Evolutionary conservation across 345 rosid species (phyloP), one percentile per base, ranked within the genome.

Genomic region (Salix koriyanagi): DNA sequence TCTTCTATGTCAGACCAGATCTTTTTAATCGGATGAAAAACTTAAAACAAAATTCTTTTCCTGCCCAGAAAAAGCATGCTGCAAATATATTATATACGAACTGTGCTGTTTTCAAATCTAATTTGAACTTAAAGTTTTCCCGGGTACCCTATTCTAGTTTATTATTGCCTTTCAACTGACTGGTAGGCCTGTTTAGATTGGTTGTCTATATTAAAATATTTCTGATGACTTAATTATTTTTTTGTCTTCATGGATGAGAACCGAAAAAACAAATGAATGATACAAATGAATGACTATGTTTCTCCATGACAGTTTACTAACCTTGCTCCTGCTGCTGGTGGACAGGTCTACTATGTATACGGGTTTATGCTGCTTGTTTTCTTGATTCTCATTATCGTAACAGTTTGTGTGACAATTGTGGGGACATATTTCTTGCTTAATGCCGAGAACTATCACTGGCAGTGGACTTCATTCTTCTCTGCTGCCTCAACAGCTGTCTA

Each of bases 371-470:
- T 94, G 14, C 88, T 94, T 69, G 97, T 94, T 70, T 94, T 94
- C 75, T 84, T 94, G 85, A 94, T 94, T 75, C 98, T 94, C 65
- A 81, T 90, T 36, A 90, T 94, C 28, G 98, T 94, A 65, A 90
- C 98, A 28, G 90, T 91, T 67, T 94, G 98, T 76, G 98, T 94
- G 61, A 91, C 98, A 76, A 91, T 94, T 2, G 98, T 90, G 84
- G 98, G 98, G 34, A 89, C 98, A 7, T 94, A 94, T 80, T 94
- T 91, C 91, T 80, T 94, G 79, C 91, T 94, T 72, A 94, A 94
- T 79, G 98, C 98, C 48, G 98, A 94, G 88, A 94, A 94, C 75
- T 94, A 94, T 81, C 97, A 94, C 84, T 94, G 98, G 98, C 98
- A 94, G 79, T 94, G 98, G 98, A 94, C 98, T 1, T 94, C 98